Evolutionary conservation across 768 basidiomycete species (phyloP).

Genomic region (Chalciporus piperatus): DNA sequence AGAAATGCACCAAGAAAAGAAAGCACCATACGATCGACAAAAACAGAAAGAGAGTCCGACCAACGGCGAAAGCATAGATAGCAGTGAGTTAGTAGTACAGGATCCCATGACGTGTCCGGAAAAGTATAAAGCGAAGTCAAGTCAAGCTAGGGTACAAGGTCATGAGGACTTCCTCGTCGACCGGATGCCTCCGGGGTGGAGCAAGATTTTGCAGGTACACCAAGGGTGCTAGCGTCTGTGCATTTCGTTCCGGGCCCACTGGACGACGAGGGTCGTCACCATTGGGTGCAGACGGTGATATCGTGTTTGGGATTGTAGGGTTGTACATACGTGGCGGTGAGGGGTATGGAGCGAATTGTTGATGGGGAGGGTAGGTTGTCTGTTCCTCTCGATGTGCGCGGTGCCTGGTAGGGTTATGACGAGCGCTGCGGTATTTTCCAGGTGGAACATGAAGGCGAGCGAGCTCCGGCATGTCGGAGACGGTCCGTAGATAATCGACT

Average conservation of each 20-base stretch:
- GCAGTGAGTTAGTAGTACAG: conserved; percentile 8
- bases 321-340: conserved; percentile 23
- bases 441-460: conserved; percentile 52
- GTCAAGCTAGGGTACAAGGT: conserved; percentile 41
- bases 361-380: conserved; percentile 12
- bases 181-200: conserved; percentile 61
- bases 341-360: conserved; percentile 33
- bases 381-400: conserved; percentile 30
- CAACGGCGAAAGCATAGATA: conserved; percentile 1
- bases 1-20: conserved; percentile 23
- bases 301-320: conserved; percentile 2
- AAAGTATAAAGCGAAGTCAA: conserved; percentile 21
- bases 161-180: conserved; percentile 71
- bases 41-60: conserved; percentile 5
- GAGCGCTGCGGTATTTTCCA: conserved; percentile 64
- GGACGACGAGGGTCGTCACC: not conserved
- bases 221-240: conserved; percentile 53
- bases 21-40: not conserved
- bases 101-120: conserved; percentile 6
- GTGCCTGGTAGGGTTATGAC: conserved; percentile 48
- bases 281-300: not conserved
- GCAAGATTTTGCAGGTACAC: conserved; percentile 59
- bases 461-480: conserved; percentile 59
- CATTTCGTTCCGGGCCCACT: conserved; percentile 16
- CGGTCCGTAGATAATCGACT: conserved; percentile 50